Base-by-base conservation (phyloP, 441 rosid genomes). In the Jatropha multifida region DNA sequence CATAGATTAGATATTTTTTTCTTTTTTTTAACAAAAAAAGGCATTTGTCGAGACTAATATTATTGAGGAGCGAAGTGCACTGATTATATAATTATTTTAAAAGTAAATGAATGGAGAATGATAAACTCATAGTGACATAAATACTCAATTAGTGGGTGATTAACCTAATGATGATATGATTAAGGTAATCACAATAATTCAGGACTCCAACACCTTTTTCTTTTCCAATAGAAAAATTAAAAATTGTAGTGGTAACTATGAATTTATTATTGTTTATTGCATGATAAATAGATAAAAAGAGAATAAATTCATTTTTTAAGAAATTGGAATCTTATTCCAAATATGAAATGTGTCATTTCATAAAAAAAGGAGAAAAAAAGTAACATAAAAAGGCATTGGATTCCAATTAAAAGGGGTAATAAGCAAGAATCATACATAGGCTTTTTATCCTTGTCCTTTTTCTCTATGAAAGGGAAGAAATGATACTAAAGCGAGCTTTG, bases 371-470 rank as follows among this genome's bases (percentile, higher is more conserved):
- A 63, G 8, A 40, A 12, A 18, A 9, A 61, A 32, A 38, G 23
- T 27, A 9, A 9, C 7, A 17, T 8, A 42, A 76, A 67, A 51
- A 74, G 60, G 79, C 83, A 81, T 78, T 61, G 77, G 84, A 83
- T 81, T 78, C 84, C 63, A 58, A 4, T 14, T 26, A 11, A 13
- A 78, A 71, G 40, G 20, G 59, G 32, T 56, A 17, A 67, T 3
- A 49, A 69, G 56, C 13, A 51, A 64, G 56, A 69, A 44, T 73
- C 75, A 68, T 42, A 42, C 4, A 38, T 26, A 51, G 13, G 17
- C 74, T 73, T 38, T 72, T 66, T 38, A 52, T 65, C 71, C 75
- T 60, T 68, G 5, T 52, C 71, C 59, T 32, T 70, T 56, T 17
- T 17, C n/a, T 52, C 56, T 23, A 59, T 14, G 7, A 61, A 49